Base-by-base conservation (phyloP, 306 rosid genomes). In the Corylus avellana region DNA sequence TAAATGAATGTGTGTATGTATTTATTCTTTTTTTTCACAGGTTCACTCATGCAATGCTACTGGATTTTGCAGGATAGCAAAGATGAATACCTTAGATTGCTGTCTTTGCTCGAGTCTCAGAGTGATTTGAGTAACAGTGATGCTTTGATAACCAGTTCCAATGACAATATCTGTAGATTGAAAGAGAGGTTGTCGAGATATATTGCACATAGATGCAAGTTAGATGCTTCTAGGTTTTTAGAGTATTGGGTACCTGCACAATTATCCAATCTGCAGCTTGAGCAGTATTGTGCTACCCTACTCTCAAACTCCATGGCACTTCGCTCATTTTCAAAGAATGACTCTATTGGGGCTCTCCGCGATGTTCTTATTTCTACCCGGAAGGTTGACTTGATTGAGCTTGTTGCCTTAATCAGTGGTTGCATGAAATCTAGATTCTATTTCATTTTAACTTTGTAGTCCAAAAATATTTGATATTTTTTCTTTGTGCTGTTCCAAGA, bases 171-270 rank as follows among this genome's bases (percentile, higher is more conserved):
- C 69, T 77, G 39, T 72, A 89, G 83, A 78, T 81, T 87, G 80
- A 94, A 87, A 80, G 93, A 94, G 76, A 86, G 81, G 81, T 74
- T 87, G 39, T 86, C 88, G 62, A 89, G 78, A 79, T 82, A 89
- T 80, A 83, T 79, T 73, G 89, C 87, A 75, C 39, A 86, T 75
- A 75, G 69, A 70, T 84, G 86, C 89, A 83, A 85, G 76, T 74
- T 84, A 27, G 92, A 85, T 80, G 80, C 87, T 78, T 79, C 79
- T 74, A 86, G 86, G 75, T 91, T 91, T 86, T 85, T 79, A 58
- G 99, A 95, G 92, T 93, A 93, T 79, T 95, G 97, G 98, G 91
- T 93, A 88, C 99, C 98, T 74, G 95, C 84, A 70, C 90, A 77
- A 78, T 73, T 93, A 51, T 89, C 99, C 18, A 76, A 88, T 80